phyloP scores from a whole-genome alignment of 2,329 filamentous ascomycete genomes.

The Sclerotinia spermophila region DNA sequence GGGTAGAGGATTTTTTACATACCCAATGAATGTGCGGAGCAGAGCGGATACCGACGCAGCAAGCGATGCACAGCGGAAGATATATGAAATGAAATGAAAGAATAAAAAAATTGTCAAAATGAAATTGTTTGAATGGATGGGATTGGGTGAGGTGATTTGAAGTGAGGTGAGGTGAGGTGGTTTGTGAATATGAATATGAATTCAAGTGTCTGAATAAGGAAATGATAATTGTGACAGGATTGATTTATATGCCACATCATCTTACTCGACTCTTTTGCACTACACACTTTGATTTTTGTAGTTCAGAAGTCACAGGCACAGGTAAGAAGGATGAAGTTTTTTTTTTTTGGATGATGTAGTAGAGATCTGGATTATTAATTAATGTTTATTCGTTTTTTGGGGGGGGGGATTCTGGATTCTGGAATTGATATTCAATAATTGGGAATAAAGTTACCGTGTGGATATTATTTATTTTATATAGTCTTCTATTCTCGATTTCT shows the following conservation, averaged over 20 bases:
- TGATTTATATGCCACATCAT: neutral
- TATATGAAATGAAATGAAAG: constrained; percentile 9
- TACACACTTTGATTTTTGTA: too few relatives aligned
- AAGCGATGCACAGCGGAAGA: constrained; percentile 11
- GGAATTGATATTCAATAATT: too few relatives aligned
- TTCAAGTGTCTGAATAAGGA: neutral
- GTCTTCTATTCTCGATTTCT: too few relatives aligned
- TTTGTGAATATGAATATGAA: neutral
- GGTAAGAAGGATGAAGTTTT: too few relatives aligned
- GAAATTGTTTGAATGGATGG: neutral
- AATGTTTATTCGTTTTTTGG: too few relatives aligned
- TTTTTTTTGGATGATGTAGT: too few relatives aligned
- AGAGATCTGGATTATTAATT: too few relatives aligned
- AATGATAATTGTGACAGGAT: neutral
- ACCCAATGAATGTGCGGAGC: neutral
- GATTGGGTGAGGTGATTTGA: neutral
- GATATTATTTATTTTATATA: neutral
- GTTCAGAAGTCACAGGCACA: too few relatives aligned
- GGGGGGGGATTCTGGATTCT: too few relatives aligned
- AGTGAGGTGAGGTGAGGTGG: neutral
- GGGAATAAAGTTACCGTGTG: too few relatives aligned
- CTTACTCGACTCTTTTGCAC: neutral
- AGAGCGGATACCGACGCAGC: neutral
- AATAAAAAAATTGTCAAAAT: constrained; percentile 16
- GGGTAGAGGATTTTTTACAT: neutral